Percentiles rank a stretch among this genome's conserved stretches.
Evolutionary conservation across 163 green algal genomes (phyloP).

Genomic region (Chlamydomonas reinhardtii): DNA sequence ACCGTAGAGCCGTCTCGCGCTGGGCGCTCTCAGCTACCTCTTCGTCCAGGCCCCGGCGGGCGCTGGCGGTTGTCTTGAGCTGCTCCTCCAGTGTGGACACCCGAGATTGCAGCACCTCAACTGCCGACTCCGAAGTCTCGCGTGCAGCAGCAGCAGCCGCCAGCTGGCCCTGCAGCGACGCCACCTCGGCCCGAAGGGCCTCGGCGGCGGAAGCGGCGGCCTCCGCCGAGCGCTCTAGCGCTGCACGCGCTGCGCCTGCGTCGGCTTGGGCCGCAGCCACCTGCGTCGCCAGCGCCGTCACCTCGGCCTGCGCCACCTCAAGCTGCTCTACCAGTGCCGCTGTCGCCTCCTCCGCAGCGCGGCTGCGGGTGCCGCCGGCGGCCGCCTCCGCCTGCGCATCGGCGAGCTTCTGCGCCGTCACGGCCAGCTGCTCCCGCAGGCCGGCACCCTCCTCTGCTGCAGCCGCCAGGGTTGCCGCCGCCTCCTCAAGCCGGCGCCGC

Average conservation of each 20-base stretch:
- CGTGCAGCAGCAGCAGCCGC: background rate
- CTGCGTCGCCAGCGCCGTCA: no score
- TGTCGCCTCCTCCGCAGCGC: slow-evolving; percentile 1
- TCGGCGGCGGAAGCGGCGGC: background rate
- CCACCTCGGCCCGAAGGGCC: background rate
- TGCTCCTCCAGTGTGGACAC: background rate
- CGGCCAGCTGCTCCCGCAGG: slow-evolving; percentile 15
- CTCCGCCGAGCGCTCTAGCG: no score
- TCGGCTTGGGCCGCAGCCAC: background rate
- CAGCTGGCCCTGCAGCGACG: background rate
- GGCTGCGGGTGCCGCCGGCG: background rate
- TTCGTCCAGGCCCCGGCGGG: no score
- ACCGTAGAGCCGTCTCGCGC: background rate
- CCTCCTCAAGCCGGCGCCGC: background rate
- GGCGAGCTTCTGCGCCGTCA: background rate
- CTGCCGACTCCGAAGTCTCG: background rate
- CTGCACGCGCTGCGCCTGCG: background rate
- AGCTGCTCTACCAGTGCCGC: background rate
- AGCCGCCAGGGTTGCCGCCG: slow-evolving; percentile 10
- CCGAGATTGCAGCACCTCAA: background rate
- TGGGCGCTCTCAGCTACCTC: background rate
- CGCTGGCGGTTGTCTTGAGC: background rate
- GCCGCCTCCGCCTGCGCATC: slow-evolving; percentile 1
- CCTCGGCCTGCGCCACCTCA: no score
- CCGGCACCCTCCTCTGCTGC: slow-evolving; percentile 30